Base-by-base conservation (phyloP, 164 flowering plant species). In the Piper betle region DNA sequence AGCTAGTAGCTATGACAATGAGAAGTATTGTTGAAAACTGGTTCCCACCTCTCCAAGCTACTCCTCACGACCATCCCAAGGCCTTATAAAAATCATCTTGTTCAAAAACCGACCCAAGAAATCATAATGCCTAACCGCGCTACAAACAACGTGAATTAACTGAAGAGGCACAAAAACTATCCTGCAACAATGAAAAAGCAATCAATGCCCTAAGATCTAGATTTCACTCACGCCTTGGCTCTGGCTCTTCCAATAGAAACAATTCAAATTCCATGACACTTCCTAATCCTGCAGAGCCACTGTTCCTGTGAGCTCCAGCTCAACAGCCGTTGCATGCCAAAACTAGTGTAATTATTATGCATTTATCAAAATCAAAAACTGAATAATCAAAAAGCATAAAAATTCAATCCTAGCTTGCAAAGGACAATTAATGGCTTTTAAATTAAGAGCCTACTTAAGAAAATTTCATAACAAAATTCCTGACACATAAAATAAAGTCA, bases 221-320 rank as follows among this genome's bases (percentile, higher is more conserved):
- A 9, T 63, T 90, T 75, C 68, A 84, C 96, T 80, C 71, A 94
- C 99, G 19, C 97, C 99, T 75, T 88, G 85, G 66, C 82, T 83
- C 66, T 94, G 96, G 65, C 84, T 82, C 68, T 85, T 60, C 96
- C 99, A 54, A 91, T 66, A 63, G 84, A 71, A 77, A 84, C 85
- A 91, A 88, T 69, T 91, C 97, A 80, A 94, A 94, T 75, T 86
- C 97, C 71, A 91, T 96, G 71, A 94, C 75, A 56, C 74, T 74
- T 62, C 97, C 99, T 37, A 61, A 85, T 74, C 97, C 97, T 91
- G 71, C 93, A 75, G 87, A 94, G 84, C 99, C 91, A 63, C 25
- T 38, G 37, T 16, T 58, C 37, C 33, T 3, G 60, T 17, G 38
- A 39, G 19, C n/a, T 58, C 60, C 33, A 2, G 39, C 6, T 58